Evolutionary conservation across 148 eudicot species (phyloP).

Genomic region (Rhododendron molle): DNA sequence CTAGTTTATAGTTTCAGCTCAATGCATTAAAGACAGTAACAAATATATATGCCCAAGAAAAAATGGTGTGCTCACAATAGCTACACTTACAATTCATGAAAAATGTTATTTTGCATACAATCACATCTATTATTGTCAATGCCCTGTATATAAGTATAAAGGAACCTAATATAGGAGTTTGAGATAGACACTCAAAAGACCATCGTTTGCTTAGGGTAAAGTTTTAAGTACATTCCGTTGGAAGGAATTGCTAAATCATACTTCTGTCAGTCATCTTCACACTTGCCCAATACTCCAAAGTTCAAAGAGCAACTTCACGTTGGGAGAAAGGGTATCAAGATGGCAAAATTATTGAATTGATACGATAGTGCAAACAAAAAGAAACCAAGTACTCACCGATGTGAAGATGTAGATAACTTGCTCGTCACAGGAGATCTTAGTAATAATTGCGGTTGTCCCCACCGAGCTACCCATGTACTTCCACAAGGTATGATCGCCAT

Average conservation of each 20-base stretch:
- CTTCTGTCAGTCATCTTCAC: background rate
- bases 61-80: background rate
- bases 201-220: background rate
- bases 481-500: slow-evolving; percentile 90
- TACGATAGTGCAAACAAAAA: background rate
- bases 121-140: background rate
- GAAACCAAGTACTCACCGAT: slow-evolving; percentile 34
- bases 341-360: background rate
- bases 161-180: background rate
- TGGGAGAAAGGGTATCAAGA: background rate
- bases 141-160: background rate
- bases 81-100: background rate
- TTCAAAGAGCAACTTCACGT: background rate
- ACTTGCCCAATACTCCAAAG: background rate
- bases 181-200: background rate
- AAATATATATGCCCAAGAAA: background rate
- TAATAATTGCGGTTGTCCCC: slow-evolving; percentile 51
- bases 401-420: slow-evolving; percentile 28
- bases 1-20: background rate
- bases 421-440: slow-evolving; percentile 30
- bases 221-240: background rate
- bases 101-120: background rate
- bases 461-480: slow-evolving; percentile 79
- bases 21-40: background rate
- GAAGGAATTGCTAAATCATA: background rate